Percentiles rank a stretch among this genome's conserved stretches.
These are phyloP conservation scores for Aspergillus amoenus DNA, from an alignment of 2,329 filamentous ascomycete genomes.

Conservation along the genomic window DNA sequence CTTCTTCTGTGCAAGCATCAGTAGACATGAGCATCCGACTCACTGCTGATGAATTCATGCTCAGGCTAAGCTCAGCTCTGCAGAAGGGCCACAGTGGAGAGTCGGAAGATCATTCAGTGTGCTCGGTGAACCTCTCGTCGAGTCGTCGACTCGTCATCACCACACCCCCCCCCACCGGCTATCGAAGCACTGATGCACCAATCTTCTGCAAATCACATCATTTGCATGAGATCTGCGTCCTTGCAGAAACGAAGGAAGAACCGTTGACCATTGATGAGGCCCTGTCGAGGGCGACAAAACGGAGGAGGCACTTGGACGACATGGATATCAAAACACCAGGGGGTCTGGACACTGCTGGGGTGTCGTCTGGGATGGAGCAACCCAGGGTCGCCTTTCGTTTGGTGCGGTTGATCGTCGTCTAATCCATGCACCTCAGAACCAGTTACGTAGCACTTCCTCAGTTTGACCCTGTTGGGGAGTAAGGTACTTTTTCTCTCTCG, in stretches of 20 bases:
- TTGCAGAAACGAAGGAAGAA: background rate
- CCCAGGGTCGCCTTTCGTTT: background rate
- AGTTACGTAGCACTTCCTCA: background rate
- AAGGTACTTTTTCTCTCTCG: too few relatives aligned
- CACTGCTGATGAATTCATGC: background rate
- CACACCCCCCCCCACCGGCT: background rate
- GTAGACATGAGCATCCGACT: background rate
- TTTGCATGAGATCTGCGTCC: background rate
- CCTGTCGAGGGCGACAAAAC: background rate
- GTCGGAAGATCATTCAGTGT: background rate
- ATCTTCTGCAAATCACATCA: background rate
- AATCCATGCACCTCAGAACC: background rate
- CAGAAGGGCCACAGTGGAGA: background rate
- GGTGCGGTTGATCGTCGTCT: conserved; percentile 1
- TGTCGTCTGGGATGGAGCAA: background rate
- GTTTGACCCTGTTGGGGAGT: too few relatives aligned
- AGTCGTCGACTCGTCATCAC: background rate
- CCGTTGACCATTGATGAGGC: background rate
- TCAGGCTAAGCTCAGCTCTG: background rate
- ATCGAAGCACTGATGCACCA: background rate
- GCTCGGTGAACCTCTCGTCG: background rate
- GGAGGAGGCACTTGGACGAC: background rate
- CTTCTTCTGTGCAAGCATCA: background rate
- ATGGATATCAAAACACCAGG: background rate
- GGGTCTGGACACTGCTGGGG: background rate